phyloP scores from a whole-genome alignment of 1,284 basidiomycete genomes.

The Naganishia sp. region DNA sequence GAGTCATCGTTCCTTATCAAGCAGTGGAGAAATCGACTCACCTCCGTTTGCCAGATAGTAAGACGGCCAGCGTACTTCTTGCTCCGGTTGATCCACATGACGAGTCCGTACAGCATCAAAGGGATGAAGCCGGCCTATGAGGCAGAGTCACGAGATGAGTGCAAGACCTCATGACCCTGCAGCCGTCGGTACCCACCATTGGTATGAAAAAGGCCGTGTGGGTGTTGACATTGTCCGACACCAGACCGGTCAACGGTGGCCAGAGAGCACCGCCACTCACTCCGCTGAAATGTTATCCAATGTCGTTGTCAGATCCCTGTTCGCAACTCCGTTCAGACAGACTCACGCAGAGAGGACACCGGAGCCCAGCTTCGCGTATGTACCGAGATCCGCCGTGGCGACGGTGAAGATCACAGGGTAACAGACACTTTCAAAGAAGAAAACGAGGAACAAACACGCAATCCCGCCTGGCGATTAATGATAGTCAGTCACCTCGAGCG shows the following conservation, averaged over 20 bases:
- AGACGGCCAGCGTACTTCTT: constrained; percentile 23
- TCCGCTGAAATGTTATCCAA: constrained; percentile 23
- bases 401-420: constrained; percentile 46
- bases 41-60: constrained; percentile 24
- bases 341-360: constrained; percentile 38
- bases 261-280: constrained; percentile 42
- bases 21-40: not conserved
- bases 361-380: constrained; percentile 41
- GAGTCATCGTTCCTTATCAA: not conserved
- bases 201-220: constrained; percentile 39
- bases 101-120: constrained; percentile 31
- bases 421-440: constrained; percentile 43
- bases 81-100: constrained; percentile 31
- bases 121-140: constrained; percentile 27
- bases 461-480: constrained; percentile 36
- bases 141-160: constrained; percentile 1
- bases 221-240: constrained; percentile 35
- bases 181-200: constrained; percentile 15
- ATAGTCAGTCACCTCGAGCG: not conserved
- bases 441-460: constrained; percentile 43
- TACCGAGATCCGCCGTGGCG: constrained; percentile 42
- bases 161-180: too few relatives aligned
- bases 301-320: not conserved
- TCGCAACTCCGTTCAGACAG: not conserved
- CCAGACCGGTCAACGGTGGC: constrained; percentile 39